Conservation (phyloP, 345 rosid genomes). For the Trapa incisa region DNA sequence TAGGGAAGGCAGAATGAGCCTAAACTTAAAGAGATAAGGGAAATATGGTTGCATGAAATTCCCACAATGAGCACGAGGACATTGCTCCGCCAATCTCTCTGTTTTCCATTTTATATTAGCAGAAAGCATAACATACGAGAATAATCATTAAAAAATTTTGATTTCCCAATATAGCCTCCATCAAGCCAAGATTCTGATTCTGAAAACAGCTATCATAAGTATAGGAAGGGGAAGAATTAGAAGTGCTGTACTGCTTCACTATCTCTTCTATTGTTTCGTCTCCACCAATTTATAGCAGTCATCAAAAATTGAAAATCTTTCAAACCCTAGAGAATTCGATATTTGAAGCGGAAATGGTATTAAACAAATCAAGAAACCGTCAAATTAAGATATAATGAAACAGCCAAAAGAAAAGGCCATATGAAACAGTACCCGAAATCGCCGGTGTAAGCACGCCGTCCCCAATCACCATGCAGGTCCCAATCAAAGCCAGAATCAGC, state of each 20-base stretch:
- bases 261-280: neutral
- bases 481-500: conserved; percentile 72
- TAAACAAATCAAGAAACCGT: conserved; percentile 1
- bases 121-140: neutral
- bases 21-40: no score
- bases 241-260: neutral
- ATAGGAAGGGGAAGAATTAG: neutral
- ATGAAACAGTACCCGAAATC: conserved; percentile 43
- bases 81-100: neutral
- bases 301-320: neutral
- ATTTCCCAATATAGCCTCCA: neutral
- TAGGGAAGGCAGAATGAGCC: neutral
- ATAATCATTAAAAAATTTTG: neutral
- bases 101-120: neutral
- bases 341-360: neutral
- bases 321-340: conserved; percentile 5
- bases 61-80: no score
- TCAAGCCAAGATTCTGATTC: neutral
- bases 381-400: conserved; percentile 5
- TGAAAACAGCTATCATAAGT: neutral
- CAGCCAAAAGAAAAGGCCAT: neutral
- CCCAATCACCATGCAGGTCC: conserved; percentile 95
- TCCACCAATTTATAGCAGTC: neutral
- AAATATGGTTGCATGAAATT: no score
- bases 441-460: conserved; percentile 74